phyloP scores from a whole-genome alignment of 2,329 filamentous ascomycete genomes.

The Amphichorda felina region DNA sequence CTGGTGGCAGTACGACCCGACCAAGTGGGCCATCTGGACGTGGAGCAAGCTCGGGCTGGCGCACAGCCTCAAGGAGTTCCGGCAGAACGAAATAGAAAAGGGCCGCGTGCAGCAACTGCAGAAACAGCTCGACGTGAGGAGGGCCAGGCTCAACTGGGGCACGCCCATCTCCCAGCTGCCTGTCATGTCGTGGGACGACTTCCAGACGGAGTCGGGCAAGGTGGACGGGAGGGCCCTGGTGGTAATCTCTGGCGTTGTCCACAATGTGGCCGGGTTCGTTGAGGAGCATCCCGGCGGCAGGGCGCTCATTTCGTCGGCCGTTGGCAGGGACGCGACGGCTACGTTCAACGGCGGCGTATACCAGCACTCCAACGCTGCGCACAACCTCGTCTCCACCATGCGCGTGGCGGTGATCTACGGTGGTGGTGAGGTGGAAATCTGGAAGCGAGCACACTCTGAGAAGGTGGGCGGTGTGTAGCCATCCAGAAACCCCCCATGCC shows the following conservation, averaged over 20 bases:
- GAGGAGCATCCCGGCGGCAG: slow-evolving; percentile 70
- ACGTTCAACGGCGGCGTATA: slow-evolving; percentile 80
- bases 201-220: neutral
- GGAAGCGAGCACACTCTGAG: neutral
- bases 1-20: slow-evolving; percentile 76
- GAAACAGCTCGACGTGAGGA: neutral
- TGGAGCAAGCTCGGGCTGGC: neutral
- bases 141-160: neutral
- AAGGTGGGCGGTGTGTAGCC: too few relatives aligned
- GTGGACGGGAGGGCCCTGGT: neutral
- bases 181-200: neutral
- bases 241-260: slow-evolving; percentile 61
- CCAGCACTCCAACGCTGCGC: slow-evolving; percentile 69
- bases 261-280: slow-evolving; percentile 69
- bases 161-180: neutral
- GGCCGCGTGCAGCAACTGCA: neutral
- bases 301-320: slow-evolving; percentile 60
- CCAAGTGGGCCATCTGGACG: slow-evolving; percentile 63
- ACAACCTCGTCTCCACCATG: slow-evolving; percentile 73
- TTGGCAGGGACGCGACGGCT: slow-evolving; percentile 71
- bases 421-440: slow-evolving; percentile 66
- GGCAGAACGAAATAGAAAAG: neutral
- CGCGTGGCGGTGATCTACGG: slow-evolving; percentile 67
- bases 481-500: too few relatives aligned
- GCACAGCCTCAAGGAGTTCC: neutral